phyloP scores from a whole-genome alignment of 2,329 filamentous ascomycete genomes.

The Basipetospora chlamydospora region DNA sequence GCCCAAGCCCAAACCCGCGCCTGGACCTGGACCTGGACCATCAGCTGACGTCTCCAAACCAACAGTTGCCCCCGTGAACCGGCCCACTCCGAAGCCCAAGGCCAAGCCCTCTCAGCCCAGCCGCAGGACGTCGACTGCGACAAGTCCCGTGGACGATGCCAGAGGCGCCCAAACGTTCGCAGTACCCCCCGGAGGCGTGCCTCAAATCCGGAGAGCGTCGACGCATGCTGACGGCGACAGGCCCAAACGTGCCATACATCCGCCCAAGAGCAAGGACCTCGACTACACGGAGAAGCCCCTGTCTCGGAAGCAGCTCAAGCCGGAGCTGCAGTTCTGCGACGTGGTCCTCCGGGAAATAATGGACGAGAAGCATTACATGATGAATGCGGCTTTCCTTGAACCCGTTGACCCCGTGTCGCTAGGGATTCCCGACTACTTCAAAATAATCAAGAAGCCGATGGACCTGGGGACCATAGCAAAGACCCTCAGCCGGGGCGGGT shows the following conservation, averaged over 20 bases:
- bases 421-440: slow-evolving; percentile 86
- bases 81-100: slow-evolving; percentile 15
- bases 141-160: slow-evolving; percentile 27
- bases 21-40: too few relatives aligned
- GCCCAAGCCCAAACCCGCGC: slow-evolving; percentile 14
- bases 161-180: slow-evolving; percentile 48
- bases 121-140: slow-evolving; percentile 13
- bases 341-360: slow-evolving; percentile 65
- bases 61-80: slow-evolving; percentile 16
- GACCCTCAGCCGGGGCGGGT: slow-evolving; percentile 66
- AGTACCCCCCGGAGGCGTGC: slow-evolving; percentile 61
- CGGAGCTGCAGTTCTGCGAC: slow-evolving; percentile 82
- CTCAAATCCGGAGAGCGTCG: slow-evolving; percentile 74
- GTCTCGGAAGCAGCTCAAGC: slow-evolving; percentile 77
- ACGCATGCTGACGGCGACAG: slow-evolving; percentile 60
- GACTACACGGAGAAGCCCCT: slow-evolving; percentile 63
- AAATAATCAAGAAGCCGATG: slow-evolving; percentile 94
- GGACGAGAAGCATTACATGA: slow-evolving; percentile 52
- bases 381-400: slow-evolving; percentile 61
- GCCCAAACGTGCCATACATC: slow-evolving; percentile 86
- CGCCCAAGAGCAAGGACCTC: slow-evolving; percentile 81
- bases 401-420: slow-evolving; percentile 89
- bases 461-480: slow-evolving; percentile 69
- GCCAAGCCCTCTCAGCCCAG: slow-evolving; percentile 12
- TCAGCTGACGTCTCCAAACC: neutral